Evolutionary conservation across 768 basidiomycete species (phyloP).

Genomic region (Tephrocybe sp.): DNA sequence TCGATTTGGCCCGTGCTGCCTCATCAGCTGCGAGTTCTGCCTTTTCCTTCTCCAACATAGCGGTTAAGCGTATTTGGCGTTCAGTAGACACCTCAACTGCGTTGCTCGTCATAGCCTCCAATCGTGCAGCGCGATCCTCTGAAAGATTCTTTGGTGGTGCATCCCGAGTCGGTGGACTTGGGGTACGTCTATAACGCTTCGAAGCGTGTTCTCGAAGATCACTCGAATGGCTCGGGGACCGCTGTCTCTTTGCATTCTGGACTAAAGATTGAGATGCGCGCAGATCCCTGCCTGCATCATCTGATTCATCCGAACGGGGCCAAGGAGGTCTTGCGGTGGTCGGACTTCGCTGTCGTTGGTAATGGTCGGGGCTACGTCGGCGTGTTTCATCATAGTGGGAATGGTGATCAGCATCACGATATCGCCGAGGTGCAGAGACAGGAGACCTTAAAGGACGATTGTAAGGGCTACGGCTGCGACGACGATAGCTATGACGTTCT

Average conservation of each 20-base stretch:
- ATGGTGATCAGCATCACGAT: slow-evolving; percentile 19
- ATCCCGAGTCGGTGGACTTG: slow-evolving; percentile 19
- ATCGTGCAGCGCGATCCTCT: slow-evolving; percentile 73
- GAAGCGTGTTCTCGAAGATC: slow-evolving; percentile 22
- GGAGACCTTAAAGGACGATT: slow-evolving; percentile 40
- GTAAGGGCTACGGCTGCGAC: too few relatives aligned
- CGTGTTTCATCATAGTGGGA: slow-evolving; percentile 27
- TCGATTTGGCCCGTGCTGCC: slow-evolving; percentile 60
- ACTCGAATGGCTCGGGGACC: slow-evolving; percentile 32
- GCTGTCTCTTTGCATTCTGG: slow-evolving; percentile 36
- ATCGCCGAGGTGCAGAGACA: slow-evolving; percentile 20
- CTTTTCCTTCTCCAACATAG: slow-evolving; percentile 73
- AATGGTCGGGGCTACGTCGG: slow-evolving; percentile 31
- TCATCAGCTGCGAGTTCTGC: slow-evolving; percentile 75
- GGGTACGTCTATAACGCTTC: slow-evolving; percentile 52
- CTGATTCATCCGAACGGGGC: slow-evolving; percentile 53
- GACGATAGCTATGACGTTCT: too few relatives aligned
- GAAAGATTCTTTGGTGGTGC: slow-evolving; percentile 21
- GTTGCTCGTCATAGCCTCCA: slow-evolving; percentile 84
- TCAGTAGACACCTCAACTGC: slow-evolving; percentile 67
- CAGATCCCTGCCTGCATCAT: slow-evolving; percentile 32
- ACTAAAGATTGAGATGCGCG: slow-evolving; percentile 25
- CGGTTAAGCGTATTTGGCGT: slow-evolving; percentile 68
- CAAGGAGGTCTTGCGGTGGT: slow-evolving; percentile 34
- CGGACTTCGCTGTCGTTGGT: slow-evolving; percentile 25